Conservation (phyloP, 2,329 filamentous ascomycete species). For the Tolypocladium tundrense region DNA sequence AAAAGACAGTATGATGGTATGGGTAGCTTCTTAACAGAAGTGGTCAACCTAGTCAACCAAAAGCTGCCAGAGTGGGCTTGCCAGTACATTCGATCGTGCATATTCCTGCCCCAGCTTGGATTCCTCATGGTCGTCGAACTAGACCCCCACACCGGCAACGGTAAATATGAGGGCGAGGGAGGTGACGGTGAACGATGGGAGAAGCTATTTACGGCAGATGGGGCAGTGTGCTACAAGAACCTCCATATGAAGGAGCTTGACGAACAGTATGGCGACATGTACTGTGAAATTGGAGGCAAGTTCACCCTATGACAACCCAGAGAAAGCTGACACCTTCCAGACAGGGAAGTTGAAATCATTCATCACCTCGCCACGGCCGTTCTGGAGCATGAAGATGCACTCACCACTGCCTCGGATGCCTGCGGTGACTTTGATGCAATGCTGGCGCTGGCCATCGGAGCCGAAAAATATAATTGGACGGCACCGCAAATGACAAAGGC, state of each 20-base stretch:
- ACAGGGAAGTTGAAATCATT: conserved; percentile 81
- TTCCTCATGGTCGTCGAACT: conserved; percentile 70
- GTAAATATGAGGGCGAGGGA: conserved; percentile 53
- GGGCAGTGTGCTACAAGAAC: conserved; percentile 78
- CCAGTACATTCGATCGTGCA: conserved; percentile 57
- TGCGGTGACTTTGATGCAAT: conserved; percentile 84
- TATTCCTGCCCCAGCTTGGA: conserved; percentile 85
- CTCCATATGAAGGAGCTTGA: conserved; percentile 72
- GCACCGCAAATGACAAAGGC: conserved; percentile 58
- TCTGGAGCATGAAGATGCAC: conserved; percentile 54
- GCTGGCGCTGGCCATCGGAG: conserved; percentile 69
- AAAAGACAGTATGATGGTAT: conserved; percentile 72
- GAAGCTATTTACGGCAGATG: conserved; percentile 62
- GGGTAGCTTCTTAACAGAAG: conserved; percentile 58
- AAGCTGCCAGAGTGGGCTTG: conserved; percentile 51
- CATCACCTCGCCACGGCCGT: conserved; percentile 64
- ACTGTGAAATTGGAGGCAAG: conserved; percentile 70
- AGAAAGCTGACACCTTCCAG: conserved; percentile 29
- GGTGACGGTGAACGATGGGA: conserved; percentile 57
- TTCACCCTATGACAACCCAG: background rate
- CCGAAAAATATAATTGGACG: conserved; percentile 60
- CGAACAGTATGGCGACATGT: conserved; percentile 71
- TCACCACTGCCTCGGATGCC: conserved; percentile 63
- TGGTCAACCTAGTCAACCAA: conserved; percentile 52
- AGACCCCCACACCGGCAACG: conserved; percentile 37